Evolutionary conservation across 2,329 filamentous ascomycete genomes (phyloP), one percentile per base, ranked within the genome.

Genomic region (Tolypocladium endophyticum): DNA sequence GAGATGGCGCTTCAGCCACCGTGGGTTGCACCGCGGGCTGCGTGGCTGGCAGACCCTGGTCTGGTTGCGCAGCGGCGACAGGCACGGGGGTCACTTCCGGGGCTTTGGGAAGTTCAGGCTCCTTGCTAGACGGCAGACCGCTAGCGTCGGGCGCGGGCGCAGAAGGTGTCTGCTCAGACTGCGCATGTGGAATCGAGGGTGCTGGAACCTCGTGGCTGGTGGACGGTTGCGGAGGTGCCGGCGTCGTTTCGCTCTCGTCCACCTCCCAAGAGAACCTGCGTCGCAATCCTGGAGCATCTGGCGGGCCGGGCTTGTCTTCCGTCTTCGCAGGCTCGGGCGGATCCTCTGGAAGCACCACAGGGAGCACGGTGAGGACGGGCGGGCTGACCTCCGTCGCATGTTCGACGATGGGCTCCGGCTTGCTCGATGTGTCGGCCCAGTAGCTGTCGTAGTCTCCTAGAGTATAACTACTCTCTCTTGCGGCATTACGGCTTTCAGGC

Each of bases 391-490:
- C 39, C 9, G 18, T 9, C 16, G 41, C 60, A 39, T 55, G 20
- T 43, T 60, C 58, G 11, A 59, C 38, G 16, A 61, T 59, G 33
- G 57, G 56, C 4, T 39, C 61, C 0, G 61, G 43, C 25, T 64
- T 68, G 33, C 61, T 65, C 14, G 59, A 63, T 4, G 69, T 64
- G 35, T 80, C 76, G 3, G 79, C 78, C 80, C 86, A 87, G 67
- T 89, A 89, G 64, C 82, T 84, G 60, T 87, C 86, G 65, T 89
- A 89, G 53, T 88, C 85, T 61, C 80, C 80, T 0, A 84, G 81
- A 2, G 88, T 74, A 64, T 88, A 86, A 23, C 80, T 83, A 69
- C 86, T 89, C 57, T 87, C 84, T 47, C 83, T 66, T 2, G 62
- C 52, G 45, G 62, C 64, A 14, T 59, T 61, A 11, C 61, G 60